Evolutionary conservation across 306 rosid genomes (phyloP), one percentile per base, ranked within the genome.

Genomic region (Cucumis sativus): DNA sequence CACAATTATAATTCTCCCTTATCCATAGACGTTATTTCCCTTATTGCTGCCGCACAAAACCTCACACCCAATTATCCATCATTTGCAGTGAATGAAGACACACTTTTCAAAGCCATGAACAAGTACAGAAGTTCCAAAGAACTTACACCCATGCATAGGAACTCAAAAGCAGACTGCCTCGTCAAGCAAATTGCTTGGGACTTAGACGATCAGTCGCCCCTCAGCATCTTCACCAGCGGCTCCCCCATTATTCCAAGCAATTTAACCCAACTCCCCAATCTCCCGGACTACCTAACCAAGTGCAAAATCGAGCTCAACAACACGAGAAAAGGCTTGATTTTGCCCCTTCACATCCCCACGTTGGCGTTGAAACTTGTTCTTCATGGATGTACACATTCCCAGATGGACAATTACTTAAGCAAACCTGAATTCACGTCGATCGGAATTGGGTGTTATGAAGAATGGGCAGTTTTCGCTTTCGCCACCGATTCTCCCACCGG

Each of bases 341-440:
- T 73, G 77, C 77, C 63, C 17, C 77, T 73, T 14, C 17, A 52
- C 41, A 54, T 51, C 47, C 77, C 63, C 17, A 33, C 0, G 5
- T 54, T 73, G 63, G 77, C 49, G 18, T 10, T 30, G 63, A 73
- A 73, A 18, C 77, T 52, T 54, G 63, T 73, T 51, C 61, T 73
- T 5, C 7, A 4, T 2, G 59, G 17, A 17, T 73, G 77, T 10
- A 73, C 63, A 6, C 2, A 33, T 54, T 52, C 63, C 49, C 77
- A 73, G 54, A 18, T 54, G 63, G 63, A 28, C 13, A 54, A 54
- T 63, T 18, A 52, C 23, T 73, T 54, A 30, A 17, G 77, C 25
- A 54, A 73, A 52, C 63, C 62, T 1, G 77, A 73, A 73, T 73
- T 52, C 63, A 51, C 63, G 63, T 73, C 77, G 33, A 28, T 73